Conservation (phyloP, 2,329 filamentous ascomycete genomes). For the Penicillium griseofulvum region DNA sequence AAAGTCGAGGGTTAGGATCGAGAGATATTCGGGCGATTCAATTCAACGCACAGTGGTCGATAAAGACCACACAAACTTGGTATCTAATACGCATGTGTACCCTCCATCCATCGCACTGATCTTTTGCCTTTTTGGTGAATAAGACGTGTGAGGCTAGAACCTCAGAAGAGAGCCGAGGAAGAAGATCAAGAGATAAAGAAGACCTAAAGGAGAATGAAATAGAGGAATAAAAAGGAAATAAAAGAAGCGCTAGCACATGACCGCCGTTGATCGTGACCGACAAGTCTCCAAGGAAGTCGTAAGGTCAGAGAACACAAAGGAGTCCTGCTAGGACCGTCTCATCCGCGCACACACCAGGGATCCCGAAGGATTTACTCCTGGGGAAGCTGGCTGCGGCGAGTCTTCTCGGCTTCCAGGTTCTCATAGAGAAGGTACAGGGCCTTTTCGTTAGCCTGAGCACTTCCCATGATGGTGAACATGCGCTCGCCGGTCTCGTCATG, state of each 20-base stretch:
- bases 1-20: constrained; percentile 7
- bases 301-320: constrained; percentile 24
- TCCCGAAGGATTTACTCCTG: constrained; percentile 48
- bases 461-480: constrained; percentile 99
- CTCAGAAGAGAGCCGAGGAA: neutral
- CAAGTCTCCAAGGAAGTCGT: constrained; percentile 28
- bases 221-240: constrained; percentile 18
- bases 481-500: constrained; percentile 97
- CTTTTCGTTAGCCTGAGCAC: constrained; percentile 88
- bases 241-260: constrained; percentile 27
- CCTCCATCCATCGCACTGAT: constrained; percentile 24
- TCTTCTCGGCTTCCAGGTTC: constrained; percentile 98
- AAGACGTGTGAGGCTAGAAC: constrained; percentile 13
- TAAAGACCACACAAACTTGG: constrained; percentile 19
- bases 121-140: constrained; percentile 25
- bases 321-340: constrained; percentile 18
- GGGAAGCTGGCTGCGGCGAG: constrained; percentile 82
- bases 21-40: constrained; percentile 17
- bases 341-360: constrained; percentile 16
- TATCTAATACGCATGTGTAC: constrained; percentile 24
- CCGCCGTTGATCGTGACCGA: constrained; percentile 31
- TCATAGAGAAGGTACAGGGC: constrained; percentile 96
- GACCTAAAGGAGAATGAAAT: constrained; percentile 12
- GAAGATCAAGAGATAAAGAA: constrained; percentile 11
- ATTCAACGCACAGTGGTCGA: constrained; percentile 17